These are phyloP conservation scores for Chaetoceros muelleri DNA, from an alignment of 108 stramenopile species.

Conservation along the genomic window DNA sequence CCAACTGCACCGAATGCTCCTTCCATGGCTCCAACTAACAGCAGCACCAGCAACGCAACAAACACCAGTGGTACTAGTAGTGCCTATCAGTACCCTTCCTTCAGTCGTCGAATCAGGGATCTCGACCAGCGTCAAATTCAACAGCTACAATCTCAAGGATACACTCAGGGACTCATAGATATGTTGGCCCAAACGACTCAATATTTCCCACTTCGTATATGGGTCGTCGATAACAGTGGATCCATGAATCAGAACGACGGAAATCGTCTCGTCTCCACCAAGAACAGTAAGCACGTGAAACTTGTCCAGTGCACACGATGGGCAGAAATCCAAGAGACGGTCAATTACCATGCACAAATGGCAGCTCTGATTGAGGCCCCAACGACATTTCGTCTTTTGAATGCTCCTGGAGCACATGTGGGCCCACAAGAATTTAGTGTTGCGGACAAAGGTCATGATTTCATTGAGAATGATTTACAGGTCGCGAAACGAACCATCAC, in stretches of 20 bases:
- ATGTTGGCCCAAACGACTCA: conserved; percentile 31
- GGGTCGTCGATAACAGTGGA: conserved; percentile 71
- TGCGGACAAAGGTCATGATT: conserved; percentile 13
- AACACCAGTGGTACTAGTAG: neutral
- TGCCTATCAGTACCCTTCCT: too few relatives aligned
- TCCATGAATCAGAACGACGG: neutral
- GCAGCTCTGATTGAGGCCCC: conserved; percentile 26
- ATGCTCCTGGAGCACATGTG: conserved; percentile 33
- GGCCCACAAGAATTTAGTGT: conserved; percentile 35
- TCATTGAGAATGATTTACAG: conserved; percentile 19
- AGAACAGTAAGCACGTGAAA: too few relatives aligned
- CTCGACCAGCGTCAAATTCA: neutral
- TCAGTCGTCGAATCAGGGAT: too few relatives aligned
- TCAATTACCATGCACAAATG: conserved; percentile 47
- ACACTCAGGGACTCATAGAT: conserved; percentile 44
- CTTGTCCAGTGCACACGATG: conserved; percentile 43
- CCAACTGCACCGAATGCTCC: neutral
- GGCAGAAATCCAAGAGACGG: conserved; percentile 46
- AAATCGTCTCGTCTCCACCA: neutral
- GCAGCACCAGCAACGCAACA: neutral
- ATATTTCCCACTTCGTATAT: conserved; percentile 40
- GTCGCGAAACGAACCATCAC: conserved; percentile 16
- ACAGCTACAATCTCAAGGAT: conserved; percentile 38
- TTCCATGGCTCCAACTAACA: neutral
- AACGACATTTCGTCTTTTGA: conserved; percentile 40